Evolutionary conservation across 768 basidiomycete species (phyloP).

Genomic region (Tylopilus balloui): DNA sequence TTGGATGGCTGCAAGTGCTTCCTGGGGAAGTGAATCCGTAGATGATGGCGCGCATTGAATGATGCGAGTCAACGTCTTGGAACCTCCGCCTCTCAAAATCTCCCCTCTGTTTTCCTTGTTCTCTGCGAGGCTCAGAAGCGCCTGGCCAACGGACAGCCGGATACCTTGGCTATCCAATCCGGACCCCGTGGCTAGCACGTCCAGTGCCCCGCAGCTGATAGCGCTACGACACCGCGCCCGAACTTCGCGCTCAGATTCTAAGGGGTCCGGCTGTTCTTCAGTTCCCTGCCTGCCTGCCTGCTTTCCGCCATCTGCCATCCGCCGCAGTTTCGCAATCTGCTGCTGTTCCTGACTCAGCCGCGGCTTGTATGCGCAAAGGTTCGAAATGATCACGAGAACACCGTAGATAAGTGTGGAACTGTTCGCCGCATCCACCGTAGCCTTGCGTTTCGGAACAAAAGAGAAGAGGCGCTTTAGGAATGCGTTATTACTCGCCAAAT

Average conservation of each 20-base stretch:
- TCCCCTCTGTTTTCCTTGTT: slow-evolving; percentile 73
- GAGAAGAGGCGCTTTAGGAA: slow-evolving; percentile 58
- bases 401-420: slow-evolving; percentile 70
- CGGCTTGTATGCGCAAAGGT: slow-evolving; percentile 68
- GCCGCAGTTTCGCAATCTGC: slow-evolving; percentile 74
- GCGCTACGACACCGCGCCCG: slow-evolving; percentile 53
- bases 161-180: slow-evolving; percentile 61
- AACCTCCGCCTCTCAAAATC: slow-evolving; percentile 75
- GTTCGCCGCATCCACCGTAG: slow-evolving; percentile 23
- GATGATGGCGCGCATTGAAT: slow-evolving; percentile 47
- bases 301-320: slow-evolving; percentile 56
- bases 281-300: slow-evolving; percentile 31
- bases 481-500: slow-evolving; percentile 50
- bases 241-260: slow-evolving; percentile 69
- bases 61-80: slow-evolving; percentile 56
- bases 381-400: slow-evolving; percentile 66
- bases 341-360: slow-evolving; percentile 74
- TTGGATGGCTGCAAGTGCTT: slow-evolving; percentile 61
- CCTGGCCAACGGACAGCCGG: slow-evolving; percentile 52
- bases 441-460: slow-evolving; percentile 50
- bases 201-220: slow-evolving; percentile 58
- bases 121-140: slow-evolving; percentile 68
- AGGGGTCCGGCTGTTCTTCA: slow-evolving; percentile 28
- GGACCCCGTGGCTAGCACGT: slow-evolving; percentile 56
- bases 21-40: slow-evolving; percentile 22